A percentile compares a stretch with the other conserved stretches of the same genome.
Conservation (phyloP, 805 yeast genomes). For the Saccharomyces paradoxus region DNA sequence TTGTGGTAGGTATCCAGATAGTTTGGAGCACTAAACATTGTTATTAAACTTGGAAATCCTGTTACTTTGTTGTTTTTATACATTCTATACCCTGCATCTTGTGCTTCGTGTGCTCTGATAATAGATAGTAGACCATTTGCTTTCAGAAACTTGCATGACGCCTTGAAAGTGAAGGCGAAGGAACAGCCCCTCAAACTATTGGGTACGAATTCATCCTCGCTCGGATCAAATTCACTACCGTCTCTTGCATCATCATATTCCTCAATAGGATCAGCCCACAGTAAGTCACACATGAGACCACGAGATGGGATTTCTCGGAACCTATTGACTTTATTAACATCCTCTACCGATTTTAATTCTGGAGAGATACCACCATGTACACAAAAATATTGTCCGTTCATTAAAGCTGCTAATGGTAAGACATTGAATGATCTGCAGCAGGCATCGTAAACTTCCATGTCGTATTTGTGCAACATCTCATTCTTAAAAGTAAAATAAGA, state of each 20-base stretch:
- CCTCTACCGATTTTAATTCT: slow-evolving; percentile 58
- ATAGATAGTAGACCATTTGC: slow-evolving; percentile 64
- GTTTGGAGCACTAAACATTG: slow-evolving; percentile 88
- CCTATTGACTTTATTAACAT: slow-evolving; percentile 56
- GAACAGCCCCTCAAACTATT: slow-evolving; percentile 82
- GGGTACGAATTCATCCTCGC: slow-evolving; percentile 35
- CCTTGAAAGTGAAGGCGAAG: slow-evolving; percentile 70
- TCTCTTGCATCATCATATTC: slow-evolving; percentile 57
- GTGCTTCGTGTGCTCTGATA: slow-evolving; percentile 90
- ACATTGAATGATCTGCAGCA: slow-evolving; percentile 70
- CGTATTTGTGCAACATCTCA: slow-evolving; percentile 78
- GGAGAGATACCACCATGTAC: slow-evolving; percentile 91
- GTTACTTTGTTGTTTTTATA: slow-evolving; percentile 68
- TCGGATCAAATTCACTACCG: slow-evolving; percentile 23
- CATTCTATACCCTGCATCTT: slow-evolving; percentile 88
- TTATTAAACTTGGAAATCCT: slow-evolving; percentile 77
- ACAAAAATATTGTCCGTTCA: slow-evolving; percentile 86
- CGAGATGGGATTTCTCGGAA: slow-evolving; percentile 83
- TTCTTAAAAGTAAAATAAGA: slow-evolving; percentile 81
- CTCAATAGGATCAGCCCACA: slow-evolving; percentile 89
- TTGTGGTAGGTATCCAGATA: slow-evolving; percentile 81
- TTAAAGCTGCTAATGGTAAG: slow-evolving; percentile 77
- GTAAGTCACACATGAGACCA: slow-evolving; percentile 81
- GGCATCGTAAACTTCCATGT: slow-evolving; percentile 50
- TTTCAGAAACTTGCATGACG: slow-evolving; percentile 64